Percentiles rank a stretch among this genome's conserved stretches.
phyloP scores from a whole-genome alignment of 352 stramenopile genomes.

The Phytophthora uliginosa region DNA sequence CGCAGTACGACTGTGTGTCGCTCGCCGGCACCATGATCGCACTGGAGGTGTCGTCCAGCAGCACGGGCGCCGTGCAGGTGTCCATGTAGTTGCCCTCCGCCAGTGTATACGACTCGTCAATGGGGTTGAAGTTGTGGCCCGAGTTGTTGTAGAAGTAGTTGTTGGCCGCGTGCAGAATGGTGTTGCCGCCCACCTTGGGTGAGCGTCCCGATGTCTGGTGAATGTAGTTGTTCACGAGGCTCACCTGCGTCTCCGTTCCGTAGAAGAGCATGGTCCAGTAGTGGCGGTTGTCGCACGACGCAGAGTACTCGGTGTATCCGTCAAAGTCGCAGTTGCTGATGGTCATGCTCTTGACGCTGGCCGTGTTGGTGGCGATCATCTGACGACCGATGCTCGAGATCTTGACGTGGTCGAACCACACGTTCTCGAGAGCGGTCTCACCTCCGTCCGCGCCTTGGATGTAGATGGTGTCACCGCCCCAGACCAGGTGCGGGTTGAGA shows the following conservation, averaged over 20 bases:
- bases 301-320: conserved; percentile 44
- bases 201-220: conserved; percentile 35
- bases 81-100: conserved; percentile 42
- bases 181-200: conserved; percentile 39
- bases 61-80: conserved; percentile 33
- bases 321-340: conserved; percentile 63
- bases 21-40: conserved; percentile 26
- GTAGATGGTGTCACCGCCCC: conserved; percentile 42
- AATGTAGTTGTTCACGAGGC: conserved; percentile 33
- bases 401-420: conserved; percentile 28
- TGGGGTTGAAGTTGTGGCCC: conserved; percentile 29
- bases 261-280: conserved; percentile 64
- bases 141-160: conserved; percentile 41
- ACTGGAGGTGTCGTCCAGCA: conserved; percentile 22
- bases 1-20: conserved; percentile 22
- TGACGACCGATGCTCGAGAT: conserved; percentile 36
- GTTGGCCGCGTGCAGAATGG: conserved; percentile 32
- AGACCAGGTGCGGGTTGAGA: conserved; percentile 36
- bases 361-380: conserved; percentile 46
- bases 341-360: conserved; percentile 44
- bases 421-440: conserved; percentile 22
- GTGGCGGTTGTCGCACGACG: conserved; percentile 48
- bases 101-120: conserved; percentile 29
- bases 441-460: conserved; percentile 32
- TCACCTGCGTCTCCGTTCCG: conserved; percentile 47